Evolutionary conservation across 345 rosid genomes (phyloP).

Genomic region (Bruguiera gymnorhiza): DNA sequence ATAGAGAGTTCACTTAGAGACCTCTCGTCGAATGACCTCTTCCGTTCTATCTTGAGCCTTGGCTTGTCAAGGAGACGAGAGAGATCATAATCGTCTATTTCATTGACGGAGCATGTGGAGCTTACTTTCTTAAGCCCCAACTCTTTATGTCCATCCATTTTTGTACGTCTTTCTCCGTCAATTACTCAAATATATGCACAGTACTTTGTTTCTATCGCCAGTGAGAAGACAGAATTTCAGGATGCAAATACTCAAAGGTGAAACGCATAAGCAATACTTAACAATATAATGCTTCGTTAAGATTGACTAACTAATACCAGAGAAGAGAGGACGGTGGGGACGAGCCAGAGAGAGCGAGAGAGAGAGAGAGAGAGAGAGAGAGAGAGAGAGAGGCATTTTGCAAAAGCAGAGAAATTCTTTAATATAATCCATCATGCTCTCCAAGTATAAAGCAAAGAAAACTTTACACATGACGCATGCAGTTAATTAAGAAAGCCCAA

Average conservation of each 20-base stretch:
- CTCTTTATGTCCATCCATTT: slow-evolving; percentile 60
- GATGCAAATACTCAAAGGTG: not conserved
- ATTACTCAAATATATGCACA: slow-evolving; percentile 9
- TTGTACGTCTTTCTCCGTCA: slow-evolving; percentile 9
- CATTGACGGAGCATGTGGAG: slow-evolving; percentile 70
- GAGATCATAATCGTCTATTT: slow-evolving; percentile 71
- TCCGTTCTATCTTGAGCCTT: slow-evolving; percentile 76
- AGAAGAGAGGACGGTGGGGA: too few relatives aligned
- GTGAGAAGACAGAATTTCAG: not conserved
- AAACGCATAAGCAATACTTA: not conserved
- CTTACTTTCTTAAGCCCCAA: slow-evolving; percentile 65
- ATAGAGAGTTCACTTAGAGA: slow-evolving; percentile 80
- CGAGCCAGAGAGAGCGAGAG: too few relatives aligned
- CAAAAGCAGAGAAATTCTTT: too few relatives aligned
- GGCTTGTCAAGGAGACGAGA: slow-evolving; percentile 83
- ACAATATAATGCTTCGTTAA: not conserved
- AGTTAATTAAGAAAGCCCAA: not conserved
- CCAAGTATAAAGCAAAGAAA: too few relatives aligned
- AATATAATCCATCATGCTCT: too few relatives aligned
- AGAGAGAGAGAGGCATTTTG: too few relatives aligned
- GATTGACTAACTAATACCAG: slow-evolving; percentile 1
- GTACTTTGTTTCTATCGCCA: slow-evolving; percentile 19
- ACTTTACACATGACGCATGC: too few relatives aligned
- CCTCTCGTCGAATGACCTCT: slow-evolving; percentile 91
- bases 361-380: too few relatives aligned